Evolutionary conservation across 495 filamentous ascomycete species (phyloP).

Genomic region (Usnea hakonensis): DNA sequence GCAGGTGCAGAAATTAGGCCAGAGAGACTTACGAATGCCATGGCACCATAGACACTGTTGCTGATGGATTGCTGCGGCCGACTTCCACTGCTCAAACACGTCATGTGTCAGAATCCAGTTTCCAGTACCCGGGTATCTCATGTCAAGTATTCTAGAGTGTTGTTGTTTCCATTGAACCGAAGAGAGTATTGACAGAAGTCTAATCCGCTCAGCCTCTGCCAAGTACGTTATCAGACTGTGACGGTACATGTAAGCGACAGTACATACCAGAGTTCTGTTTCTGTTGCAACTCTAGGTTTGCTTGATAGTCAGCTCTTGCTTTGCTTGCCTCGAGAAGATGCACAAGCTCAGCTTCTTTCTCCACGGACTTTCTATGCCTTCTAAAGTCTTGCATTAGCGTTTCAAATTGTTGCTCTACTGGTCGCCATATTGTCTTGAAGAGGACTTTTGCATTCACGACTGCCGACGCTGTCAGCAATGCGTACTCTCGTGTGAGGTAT

Average conservation of each 20-base stretch:
- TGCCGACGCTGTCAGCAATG: neutral
- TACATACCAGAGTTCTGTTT: neutral
- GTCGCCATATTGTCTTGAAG: neutral
- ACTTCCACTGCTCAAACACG: neutral
- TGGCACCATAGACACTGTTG: neutral
- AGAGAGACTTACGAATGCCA: neutral
- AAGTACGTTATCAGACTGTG: neutral
- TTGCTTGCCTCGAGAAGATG: slow-evolving; percentile 8
- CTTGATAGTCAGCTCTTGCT: neutral
- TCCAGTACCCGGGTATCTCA: neutral
- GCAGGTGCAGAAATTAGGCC: neutral
- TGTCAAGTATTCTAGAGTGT: neutral
- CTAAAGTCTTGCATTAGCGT: slow-evolving; percentile 3
- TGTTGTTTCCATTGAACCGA: neutral
- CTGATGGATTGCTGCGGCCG: neutral
- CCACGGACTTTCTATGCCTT: slow-evolving; percentile 8
- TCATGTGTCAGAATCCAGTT: neutral
- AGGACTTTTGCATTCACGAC: neutral
- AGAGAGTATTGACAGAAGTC: neutral
- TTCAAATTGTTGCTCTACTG: slow-evolving; percentile 12
- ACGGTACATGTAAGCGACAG: neutral
- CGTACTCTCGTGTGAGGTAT: neutral
- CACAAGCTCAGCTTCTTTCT: slow-evolving; percentile 13
- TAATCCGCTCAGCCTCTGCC: neutral
- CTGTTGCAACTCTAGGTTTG: neutral